Evolutionary conservation across 345 rosid genomes (phyloP).

Genomic region (Balakata baccata): DNA sequence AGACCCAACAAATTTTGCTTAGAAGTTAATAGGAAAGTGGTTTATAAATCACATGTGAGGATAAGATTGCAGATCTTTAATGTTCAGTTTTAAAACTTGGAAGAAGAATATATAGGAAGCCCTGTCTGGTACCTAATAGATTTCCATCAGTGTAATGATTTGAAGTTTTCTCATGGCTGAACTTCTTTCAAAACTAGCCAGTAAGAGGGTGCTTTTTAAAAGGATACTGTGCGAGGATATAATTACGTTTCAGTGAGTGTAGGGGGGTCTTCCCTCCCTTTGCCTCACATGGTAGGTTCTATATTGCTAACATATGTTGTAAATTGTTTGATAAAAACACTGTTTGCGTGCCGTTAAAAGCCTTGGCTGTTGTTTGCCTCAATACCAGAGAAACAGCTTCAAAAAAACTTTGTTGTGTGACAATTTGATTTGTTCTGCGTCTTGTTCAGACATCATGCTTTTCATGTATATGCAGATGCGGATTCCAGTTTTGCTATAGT

Average conservation of each 20-base stretch:
- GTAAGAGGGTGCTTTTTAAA: too few species aligned
- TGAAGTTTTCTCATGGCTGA: too few species aligned
- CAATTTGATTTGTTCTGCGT: neutral
- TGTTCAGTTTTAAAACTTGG: neutral
- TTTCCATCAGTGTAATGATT: too few species aligned
- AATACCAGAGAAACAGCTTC: neutral
- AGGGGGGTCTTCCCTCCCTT: neutral
- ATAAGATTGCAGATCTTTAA: neutral
- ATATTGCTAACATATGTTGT: neutral
- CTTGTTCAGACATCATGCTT: neutral
- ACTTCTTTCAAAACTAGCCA: too few species aligned
- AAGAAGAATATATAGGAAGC: neutral
- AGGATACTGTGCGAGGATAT: too few species aligned
- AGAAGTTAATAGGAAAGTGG: neutral
- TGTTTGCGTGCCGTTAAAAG: neutral
- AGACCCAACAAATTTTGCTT: too few species aligned
- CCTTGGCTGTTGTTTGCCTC: neutral
- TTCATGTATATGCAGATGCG: constrained; percentile 42
- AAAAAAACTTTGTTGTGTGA: neutral
- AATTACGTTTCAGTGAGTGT: too few species aligned
- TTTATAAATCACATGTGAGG: neutral
- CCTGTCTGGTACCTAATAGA: too few species aligned
- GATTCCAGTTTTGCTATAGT: constrained; percentile 61
- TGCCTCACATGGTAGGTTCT: neutral
- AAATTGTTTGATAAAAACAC: neutral